Conservation (phyloP, 2,329 filamentous ascomycete species). For the Dryadomyces sulphureus region DNA sequence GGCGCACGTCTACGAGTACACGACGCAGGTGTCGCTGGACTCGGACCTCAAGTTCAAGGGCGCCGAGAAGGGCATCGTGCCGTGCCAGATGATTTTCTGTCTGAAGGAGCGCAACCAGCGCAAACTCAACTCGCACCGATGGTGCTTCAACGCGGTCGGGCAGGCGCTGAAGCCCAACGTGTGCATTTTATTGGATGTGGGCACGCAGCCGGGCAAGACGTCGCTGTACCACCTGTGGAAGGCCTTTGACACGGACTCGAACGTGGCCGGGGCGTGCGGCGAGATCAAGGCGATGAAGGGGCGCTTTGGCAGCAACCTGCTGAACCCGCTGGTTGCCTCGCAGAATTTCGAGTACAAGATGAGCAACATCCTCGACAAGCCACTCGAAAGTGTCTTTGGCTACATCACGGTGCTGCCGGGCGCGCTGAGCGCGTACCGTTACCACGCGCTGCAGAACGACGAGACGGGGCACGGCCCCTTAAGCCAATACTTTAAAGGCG, state of each 20-base stretch:
- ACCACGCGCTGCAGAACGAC: conserved; percentile 92
- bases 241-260: conserved; percentile 94
- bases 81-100: conserved; percentile 96
- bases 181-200: conserved; percentile 92
- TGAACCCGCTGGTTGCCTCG: conserved; percentile 89
- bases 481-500: conserved; percentile 98
- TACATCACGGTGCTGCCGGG: conserved; percentile 96
- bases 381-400: conserved; percentile 89
- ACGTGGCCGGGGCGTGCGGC: conserved; percentile 88
- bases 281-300: conserved; percentile 98
- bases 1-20: conserved; percentile 97
- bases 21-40: conserved; percentile 91
- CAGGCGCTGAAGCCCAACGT: conserved; percentile 87
- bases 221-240: conserved; percentile 99
- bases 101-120: conserved; percentile 95
- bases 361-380: conserved; percentile 98
- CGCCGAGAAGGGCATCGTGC: conserved; percentile 95
- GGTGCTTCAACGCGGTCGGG: conserved; percentile 99
- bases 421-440: conserved; percentile 87
- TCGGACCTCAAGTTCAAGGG: conserved; percentile 97
- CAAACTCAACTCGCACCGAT: conserved; percentile 95
- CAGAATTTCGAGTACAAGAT: conserved; percentile 99
- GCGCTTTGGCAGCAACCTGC: conserved; percentile 61
- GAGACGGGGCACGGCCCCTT: conserved; percentile 87
- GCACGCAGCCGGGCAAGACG: conserved; percentile 75